Evolutionary conservation across 2,329 filamentous ascomycete species (phyloP), one percentile per base, ranked within the genome.

Genomic region (Myriosclerotinia curreyana): DNA sequence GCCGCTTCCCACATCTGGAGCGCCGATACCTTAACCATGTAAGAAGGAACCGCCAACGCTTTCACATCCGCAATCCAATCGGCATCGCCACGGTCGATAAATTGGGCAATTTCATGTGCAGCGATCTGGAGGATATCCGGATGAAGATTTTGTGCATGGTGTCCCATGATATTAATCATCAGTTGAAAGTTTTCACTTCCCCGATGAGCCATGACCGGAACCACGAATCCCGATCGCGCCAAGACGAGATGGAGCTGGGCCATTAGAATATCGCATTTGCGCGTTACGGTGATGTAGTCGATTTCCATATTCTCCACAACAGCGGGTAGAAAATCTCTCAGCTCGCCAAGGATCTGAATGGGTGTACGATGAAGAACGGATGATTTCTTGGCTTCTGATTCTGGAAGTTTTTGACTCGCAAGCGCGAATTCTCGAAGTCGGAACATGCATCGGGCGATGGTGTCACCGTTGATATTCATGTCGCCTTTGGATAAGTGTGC

Each of bases 81-180:
- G 9, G 40, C 54, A 46, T 44, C 54, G 15, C 12, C 3, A 2
- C 20, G 14, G 2, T 46, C 38, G 4, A 56, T n/a, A 56, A 9
- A 46, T 4, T 11, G n/a, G 1, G 17, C 28, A 14, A 52, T 14
- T 17, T 52, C 20, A n/a, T 14, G 3, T 2, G 31, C 20, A 2
- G 28, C 50, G 3, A 52, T 36, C 17, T 36, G 36, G 17, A 52
- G 31, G 9, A 52, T 52, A 36, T 52, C 28, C 5, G 50, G 28
- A 20, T 11, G 28, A 6, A 52, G 25, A n/a, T 34, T 20, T 12
- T 36, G 49, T 2, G 34, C 9, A 51, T 34, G 34, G 5, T 51
- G 28, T 34, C 49, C 49, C 49, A 51, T 51, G 9, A 51, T 51
- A 12, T n/a, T 51, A n/a, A 51, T 51, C 49, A 51, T 51, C 49